phyloP scores from a whole-genome alignment of 2,329 filamentous ascomycete species.

The Trichophyton schoenleinii region DNA sequence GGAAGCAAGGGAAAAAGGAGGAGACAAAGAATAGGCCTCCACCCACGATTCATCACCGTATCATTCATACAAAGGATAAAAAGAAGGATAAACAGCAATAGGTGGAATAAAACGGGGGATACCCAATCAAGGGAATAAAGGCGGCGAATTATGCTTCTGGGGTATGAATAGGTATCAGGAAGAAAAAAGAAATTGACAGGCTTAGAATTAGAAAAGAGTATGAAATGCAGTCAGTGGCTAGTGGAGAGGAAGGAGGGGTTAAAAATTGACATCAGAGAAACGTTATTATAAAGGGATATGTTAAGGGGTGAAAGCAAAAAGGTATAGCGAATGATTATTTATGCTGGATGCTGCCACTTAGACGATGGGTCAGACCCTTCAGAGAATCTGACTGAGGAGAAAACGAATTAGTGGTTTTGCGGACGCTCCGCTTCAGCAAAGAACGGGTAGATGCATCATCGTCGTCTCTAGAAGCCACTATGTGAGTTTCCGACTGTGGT shows the following conservation, averaged over 20 bases:
- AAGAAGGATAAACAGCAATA: neutral
- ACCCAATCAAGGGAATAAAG: neutral
- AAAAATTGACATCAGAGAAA: neutral
- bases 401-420: conserved; percentile 24
- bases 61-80: neutral
- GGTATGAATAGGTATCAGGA: neutral
- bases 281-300: conserved; percentile 3
- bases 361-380: conserved; percentile 26
- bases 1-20: neutral
- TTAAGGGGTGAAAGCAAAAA: neutral
- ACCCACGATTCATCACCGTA: neutral
- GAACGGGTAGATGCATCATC: conserved; percentile 10
- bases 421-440: conserved; percentile 18
- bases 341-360: conserved; percentile 31
- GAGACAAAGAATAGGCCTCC: neutral
- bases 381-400: conserved; percentile 23
- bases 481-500: conserved; percentile 10
- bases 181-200: neutral
- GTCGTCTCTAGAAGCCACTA: conserved; percentile 18
- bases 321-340: conserved; percentile 12
- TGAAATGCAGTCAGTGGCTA: neutral
- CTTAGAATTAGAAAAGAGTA: neutral
- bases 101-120: neutral
- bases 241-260: neutral
- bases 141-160: neutral